Evolutionary conservation across 1,284 basidiomycete genomes (phyloP), one percentile per base, ranked within the genome.

Genomic region (Malassezia pachydermatis): DNA sequence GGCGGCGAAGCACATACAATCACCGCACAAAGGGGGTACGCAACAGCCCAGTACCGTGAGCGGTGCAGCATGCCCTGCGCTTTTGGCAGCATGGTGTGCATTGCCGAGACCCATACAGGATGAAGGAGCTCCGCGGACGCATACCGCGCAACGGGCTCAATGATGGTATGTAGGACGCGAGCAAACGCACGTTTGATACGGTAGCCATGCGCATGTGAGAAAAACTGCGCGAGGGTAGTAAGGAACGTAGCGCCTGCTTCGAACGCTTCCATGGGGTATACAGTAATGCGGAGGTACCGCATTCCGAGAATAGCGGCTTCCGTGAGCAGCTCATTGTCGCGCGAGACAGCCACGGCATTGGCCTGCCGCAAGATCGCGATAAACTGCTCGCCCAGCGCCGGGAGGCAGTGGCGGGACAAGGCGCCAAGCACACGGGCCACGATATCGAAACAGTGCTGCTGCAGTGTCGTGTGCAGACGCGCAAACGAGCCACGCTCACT

Each of bases 101-200:
- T 84, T 0, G 88, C 88, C 67, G 87, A 88, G 2, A 82, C 84
- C 90, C 90, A 96, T 48, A 84, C 78, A 0, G 90, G 90, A 70
- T 94, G 86, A 64, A 95, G 94, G 40, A 92, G 87, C 75, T 96
- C 90, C 1, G 88, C 90, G 70, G 92, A 88, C 0, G 88, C 90
- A 22, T 85, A 88, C 82, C 88, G 60, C 51, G 84, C 85, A 32
- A 95, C 87, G 0, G 87, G 86, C 73, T 94, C 86, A 37, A 96
- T 72, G 11, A 95, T 72, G 37, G 82, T 77, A 3, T 82, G 78
- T 32, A 96, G 76, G 0, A 83, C 83, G 57, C 94, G 86, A 1
- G 87, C 85, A 68, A 90, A 94, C 2, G 84, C 81, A 14, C 79
- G 79, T 74, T 95, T 95, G 52, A 95, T 75, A 25, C 81, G 79